Base-by-base conservation (phyloP, 345 rosid species). In the Citrus medica region DNA sequence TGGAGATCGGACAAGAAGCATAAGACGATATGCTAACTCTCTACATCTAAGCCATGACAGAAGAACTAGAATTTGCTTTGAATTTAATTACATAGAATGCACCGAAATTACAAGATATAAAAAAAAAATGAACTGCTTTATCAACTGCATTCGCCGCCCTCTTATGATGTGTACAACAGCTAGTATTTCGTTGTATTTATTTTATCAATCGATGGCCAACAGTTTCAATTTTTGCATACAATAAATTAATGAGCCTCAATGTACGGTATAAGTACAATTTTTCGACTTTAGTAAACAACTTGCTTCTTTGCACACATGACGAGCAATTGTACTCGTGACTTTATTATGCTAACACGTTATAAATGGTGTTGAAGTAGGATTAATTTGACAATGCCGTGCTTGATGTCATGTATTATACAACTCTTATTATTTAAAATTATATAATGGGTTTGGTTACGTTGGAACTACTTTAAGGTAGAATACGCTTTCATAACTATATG, bases 401-500 rank as follows among this genome's bases (percentile, higher is more conserved):
- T 46, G 17, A 12, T 13, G 5, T 0, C 1, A 0, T 42, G 3
- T 2, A 12, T 42, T 12, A 42, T 42, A 12, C 1, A 0, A 0
- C 17, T 13, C 17, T 13, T 13, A 13, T 13, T 12, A 46, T 46
- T 46, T 13, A 3, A 46, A 1, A 35, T 35, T 35, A 35, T 35
- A 6, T 35, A 35, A 35, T 33, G 0, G 0, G 5, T 33, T 0
- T 1, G 1, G 7, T 33, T 33, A 0, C 5, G 1, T 5, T 33
- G 0, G 37, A 33, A 33, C 1, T 0, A 0, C 6, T 33, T 0
- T 33, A 33, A 33, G 5, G 7, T 5, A 5, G 37, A 33, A 0
- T 0, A 33, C 6, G 1, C 0, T 33, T 35, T 35, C 0, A 35
- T 35, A 35, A 35, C 0, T 35, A 35, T 0, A 35, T 0, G 0